Conservation (phyloP, 2,329 filamentous ascomycete species). For the Penicillium vulpinum region DNA sequence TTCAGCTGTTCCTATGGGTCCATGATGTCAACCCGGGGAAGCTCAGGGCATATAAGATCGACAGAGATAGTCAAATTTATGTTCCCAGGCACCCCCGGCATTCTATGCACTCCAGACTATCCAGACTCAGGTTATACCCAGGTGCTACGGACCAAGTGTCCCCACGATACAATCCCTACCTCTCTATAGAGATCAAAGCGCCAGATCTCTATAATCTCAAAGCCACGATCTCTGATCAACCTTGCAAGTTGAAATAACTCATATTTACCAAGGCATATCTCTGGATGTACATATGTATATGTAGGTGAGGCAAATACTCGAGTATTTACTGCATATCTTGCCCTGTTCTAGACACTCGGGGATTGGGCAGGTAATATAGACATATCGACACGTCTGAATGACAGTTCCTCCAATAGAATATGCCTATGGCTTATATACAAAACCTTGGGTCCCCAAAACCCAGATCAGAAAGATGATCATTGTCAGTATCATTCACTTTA, state of each 20-base stretch:
- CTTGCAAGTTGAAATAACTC: no score
- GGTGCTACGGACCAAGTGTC: no score
- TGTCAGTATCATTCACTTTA: conserved; percentile 21
- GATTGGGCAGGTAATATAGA: conserved; percentile 9
- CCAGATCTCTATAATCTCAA: neutral
- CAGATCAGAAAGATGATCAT: conserved; percentile 22
- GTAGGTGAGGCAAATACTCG: neutral
- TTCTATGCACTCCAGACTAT: neutral
- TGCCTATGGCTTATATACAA: neutral
- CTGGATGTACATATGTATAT: neutral
- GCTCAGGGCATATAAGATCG: neutral
- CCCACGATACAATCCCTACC: neutral
- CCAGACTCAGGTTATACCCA: neutral
- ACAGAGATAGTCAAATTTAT: neutral
- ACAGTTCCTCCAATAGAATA: neutral
- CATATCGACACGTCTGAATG: conserved; percentile 7
- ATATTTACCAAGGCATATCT: no score
- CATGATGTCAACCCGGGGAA: conserved; percentile 7
- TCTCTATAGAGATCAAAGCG: neutral
- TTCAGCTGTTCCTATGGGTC: neutral
- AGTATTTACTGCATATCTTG: no score
- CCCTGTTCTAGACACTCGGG: no score
- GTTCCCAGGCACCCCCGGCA: neutral
- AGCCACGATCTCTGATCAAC: neutral
- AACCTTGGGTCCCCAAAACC: conserved; percentile 11